Base-by-base conservation (phyloP, 257 asterid genomes). In the Ballota nigra region DNA sequence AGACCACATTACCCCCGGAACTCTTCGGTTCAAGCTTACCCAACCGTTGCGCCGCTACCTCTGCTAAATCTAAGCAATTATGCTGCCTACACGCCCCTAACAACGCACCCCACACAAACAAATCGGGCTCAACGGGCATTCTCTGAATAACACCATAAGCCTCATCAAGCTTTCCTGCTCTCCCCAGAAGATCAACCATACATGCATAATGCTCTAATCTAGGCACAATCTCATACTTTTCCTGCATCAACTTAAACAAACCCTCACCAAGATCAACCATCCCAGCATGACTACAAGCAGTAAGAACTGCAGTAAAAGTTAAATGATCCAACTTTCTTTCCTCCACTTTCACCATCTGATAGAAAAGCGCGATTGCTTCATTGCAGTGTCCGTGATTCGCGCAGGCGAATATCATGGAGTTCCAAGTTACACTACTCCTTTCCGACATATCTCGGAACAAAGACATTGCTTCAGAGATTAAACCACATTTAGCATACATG, bases 121-220 rank as follows among this genome's bases (percentile, higher is more conserved):
- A 60, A 75, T 91, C 92, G 0, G 96, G 86, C 70, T 83, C 83
- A 9, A 74, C 55, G 1, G 88, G 81, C 89, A 91, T 91, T 45
- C 69, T 56, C 75, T 67, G 75, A 66, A 88, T 69, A 63, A 86
- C 11, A 52, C 18, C 80, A 70, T 86, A 83, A 8, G 97, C 97
- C 82, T 84, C 85, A 0, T 1, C 43, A 7, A 88, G 56, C 82
- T 84, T 83, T 60, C 95, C 95, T 8, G 86, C 90, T 79, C 83
- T 76, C 47, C 97, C 97, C 66, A 91, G 66, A 40, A 88, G 76
- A 83, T 88, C 89, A 38, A 89, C 95, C 86, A 85, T 63, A 45
- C 95, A 88, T 3, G 96, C 97, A 28, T 85, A 91, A 73, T 91
- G 96, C 83, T 91, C 97, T 33, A 80, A 34, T 77, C 96, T 84